Conservation (phyloP, 495 filamentous ascomycete species). For the Mytilinidion resinicola region DNA sequence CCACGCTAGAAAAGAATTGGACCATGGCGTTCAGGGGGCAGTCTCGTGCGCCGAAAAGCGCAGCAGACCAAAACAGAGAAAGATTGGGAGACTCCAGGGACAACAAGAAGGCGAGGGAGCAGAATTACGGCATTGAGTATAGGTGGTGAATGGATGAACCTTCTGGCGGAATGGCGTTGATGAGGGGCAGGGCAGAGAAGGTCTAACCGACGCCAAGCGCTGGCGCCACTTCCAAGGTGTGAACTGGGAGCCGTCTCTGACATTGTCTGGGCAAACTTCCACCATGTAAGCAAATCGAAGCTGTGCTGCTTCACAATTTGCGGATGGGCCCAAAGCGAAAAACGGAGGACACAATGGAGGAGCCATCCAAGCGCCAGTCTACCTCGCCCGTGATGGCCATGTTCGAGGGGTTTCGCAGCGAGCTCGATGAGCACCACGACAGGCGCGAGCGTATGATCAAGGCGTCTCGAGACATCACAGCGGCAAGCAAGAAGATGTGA, state of each 20-base stretch:
- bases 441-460: constrained; percentile 85
- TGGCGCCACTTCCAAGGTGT: too few species aligned
- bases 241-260: too few species aligned
- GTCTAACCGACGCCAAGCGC: too few species aligned
- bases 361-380: constrained; percentile 23
- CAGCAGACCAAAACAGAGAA: not conserved
- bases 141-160: too few species aligned
- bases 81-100: too few species aligned
- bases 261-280: too few species aligned
- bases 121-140: too few species aligned
- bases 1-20: constrained; percentile 20
- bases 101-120: too few species aligned
- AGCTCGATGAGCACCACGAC: constrained; percentile 92
- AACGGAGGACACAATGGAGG: constrained; percentile 22
- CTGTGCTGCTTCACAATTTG: not conserved
- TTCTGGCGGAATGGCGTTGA: too few species aligned
- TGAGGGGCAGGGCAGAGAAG: too few species aligned
- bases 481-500: constrained; percentile 94
- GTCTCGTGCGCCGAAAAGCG: not conserved
- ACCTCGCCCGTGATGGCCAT: constrained; percentile 56
- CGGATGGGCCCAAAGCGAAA: constrained; percentile 28
- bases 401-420: constrained; percentile 77
- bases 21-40: constrained; percentile 3
- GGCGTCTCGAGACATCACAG: constrained; percentile 83
- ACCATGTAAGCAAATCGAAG: too few species aligned